Evolutionary conservation across 225 moss, liverwort and hornwort genomes (phyloP), one percentile per base, ranked within the genome.

Genomic region (Bryoerythrophyllum caledonicum): DNA sequence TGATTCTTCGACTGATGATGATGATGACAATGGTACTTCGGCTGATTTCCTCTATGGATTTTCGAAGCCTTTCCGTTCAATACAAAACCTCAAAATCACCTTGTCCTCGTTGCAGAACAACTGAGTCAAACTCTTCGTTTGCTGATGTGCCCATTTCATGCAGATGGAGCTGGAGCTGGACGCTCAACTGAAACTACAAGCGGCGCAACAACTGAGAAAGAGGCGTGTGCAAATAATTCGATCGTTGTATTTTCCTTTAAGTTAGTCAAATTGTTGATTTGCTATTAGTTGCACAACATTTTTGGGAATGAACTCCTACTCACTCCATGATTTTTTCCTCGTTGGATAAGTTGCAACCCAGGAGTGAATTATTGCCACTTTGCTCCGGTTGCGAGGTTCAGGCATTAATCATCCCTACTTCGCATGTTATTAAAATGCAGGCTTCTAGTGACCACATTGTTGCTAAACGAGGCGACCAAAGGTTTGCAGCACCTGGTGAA

Each of bases 401-500:
- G 54, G 63, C 53, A 62, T 60, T 34, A 41, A 32, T 61, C 28
- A 53, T 62, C 21, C 48, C 7, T 14, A 71, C 24, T 60, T 38
- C 24, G 71, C 30, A 57, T 66, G 20, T 24, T 60, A 28, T 35
- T 19, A 51, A n/a, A 68, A 32, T 53, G 76, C 79, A 88, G 84
- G 66, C 55, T 71, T 65, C 56, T 10, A 74, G 57, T 70, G 72
- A 44, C n/a, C 82, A 76, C 69, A 60, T 88, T 67, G 56, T 87
- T 61, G 76, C 82, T 59, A 71, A 73, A 64, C 89, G 88, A 44
- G 80, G 44, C 27, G 80, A 86, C 52, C 91, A 92, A 58, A 80
- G 88, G 76, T 92, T 92, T 80, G 82, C 91, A 56, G 85, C 71
- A 49, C 91, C 91, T 70, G 90, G 86, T 53, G 91, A 92, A 64